Base-by-base conservation (phyloP, 148 eudicot genomes). In the Diospyros kaki region DNA sequence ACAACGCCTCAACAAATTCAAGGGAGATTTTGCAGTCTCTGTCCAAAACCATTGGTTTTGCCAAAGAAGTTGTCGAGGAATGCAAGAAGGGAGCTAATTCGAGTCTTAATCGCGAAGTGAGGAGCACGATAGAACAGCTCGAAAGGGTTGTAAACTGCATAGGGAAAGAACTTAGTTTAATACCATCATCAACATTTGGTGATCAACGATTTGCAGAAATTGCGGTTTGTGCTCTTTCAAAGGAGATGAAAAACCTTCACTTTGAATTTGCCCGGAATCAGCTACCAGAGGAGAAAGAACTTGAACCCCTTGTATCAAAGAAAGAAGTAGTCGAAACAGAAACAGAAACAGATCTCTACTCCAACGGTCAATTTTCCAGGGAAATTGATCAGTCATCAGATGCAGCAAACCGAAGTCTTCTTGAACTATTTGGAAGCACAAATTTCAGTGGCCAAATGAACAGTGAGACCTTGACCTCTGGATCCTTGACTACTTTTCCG, bases 131-230 rank as follows among this genome's bases (percentile, higher is more conserved):
- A 48, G 83, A 82, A 77, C 81, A 86, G 72, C 84, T 93, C 55
- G 85, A 89, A 77, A 84, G 73, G n/a, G 85, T 86, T 9, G 72
- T 90, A 18, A 91, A 76, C 68, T 81, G 68, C 62, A 86, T 91
- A 44, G 98, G 92, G 55, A 86, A 86, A 64, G 84, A 80, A 68
- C 79, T 93, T 69, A 81, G 87, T 81, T 78, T 73, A 42, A 80
- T 89, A 76, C 83, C 87, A 66, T 54, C 77, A 76, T 78, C 86
- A 52, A 73, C 82, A 62, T 87, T 73, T 51, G 82, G 66, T 63
- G 81, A 88, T 45, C 84, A 85, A 76, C 69, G 75, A 59, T 85
- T 68, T 66, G 82, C 80, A 18, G 81, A 79, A 74, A 77, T 80
- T 50, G 86, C 90, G 41, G 79, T 85, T 68, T 76, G 50, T 61